These are phyloP conservation scores for Cercophora sp. DNA, from an alignment of 495 filamentous ascomycete genomes.

Conservation along the genomic window DNA sequence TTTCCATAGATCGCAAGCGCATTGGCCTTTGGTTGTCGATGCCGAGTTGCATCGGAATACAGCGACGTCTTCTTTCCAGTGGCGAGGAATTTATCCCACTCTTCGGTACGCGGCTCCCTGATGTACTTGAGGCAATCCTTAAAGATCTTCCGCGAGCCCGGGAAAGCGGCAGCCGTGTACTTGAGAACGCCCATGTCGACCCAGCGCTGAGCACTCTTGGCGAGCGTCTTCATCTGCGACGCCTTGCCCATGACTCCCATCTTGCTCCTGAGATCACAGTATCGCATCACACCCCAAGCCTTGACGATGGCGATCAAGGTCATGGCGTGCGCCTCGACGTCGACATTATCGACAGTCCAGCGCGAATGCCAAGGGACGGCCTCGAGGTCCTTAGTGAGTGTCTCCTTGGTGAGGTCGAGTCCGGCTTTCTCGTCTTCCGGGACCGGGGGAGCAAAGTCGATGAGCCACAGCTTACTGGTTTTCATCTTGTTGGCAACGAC, in stretches of 20 bases:
- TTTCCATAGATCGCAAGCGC: conserved; percentile 24
- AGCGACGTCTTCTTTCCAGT: conserved; percentile 35
- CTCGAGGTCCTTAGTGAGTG: conserved; percentile 37
- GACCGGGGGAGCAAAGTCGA: conserved; percentile 50
- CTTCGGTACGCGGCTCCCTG: conserved; percentile 64
- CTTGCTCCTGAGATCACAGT: conserved; percentile 59
- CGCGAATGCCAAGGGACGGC: conserved; percentile 42
- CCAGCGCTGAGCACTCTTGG: conserved; percentile 64
- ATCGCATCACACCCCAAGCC: conserved; percentile 45
- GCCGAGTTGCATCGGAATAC: conserved; percentile 28
- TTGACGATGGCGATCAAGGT: conserved; percentile 46
- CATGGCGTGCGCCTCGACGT: conserved; percentile 45
- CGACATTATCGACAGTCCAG: conserved; percentile 52
- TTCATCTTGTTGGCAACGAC: conserved; percentile 59
- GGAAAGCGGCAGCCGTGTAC: conserved; percentile 59
- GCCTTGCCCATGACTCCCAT: conserved; percentile 53
- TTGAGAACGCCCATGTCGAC: conserved; percentile 65
- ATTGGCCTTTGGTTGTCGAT: conserved; percentile 29
- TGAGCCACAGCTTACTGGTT: conserved; percentile 66
- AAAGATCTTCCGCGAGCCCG: conserved; percentile 41
- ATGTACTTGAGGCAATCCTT: conserved; percentile 68
- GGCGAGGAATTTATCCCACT: conserved; percentile 54
- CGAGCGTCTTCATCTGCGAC: conserved; percentile 64
- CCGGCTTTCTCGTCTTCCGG: conserved; percentile 33
- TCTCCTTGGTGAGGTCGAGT: conserved; percentile 27